Evolutionary conservation across 192 early-diverging fungal species (phyloP).

Genomic region (Backusella psychrophila): DNA sequence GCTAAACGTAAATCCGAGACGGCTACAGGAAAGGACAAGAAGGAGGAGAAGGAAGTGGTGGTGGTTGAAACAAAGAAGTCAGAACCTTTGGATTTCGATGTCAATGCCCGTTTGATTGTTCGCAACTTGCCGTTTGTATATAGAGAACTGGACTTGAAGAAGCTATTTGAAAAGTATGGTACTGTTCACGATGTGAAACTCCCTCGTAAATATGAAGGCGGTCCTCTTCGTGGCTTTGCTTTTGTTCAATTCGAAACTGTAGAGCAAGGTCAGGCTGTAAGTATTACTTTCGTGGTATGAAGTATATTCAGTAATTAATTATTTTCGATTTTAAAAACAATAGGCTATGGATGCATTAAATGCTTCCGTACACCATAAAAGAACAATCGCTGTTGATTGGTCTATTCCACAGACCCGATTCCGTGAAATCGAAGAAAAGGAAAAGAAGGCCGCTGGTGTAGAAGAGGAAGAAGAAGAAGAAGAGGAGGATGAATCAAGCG

Average conservation of each 20-base stretch:
- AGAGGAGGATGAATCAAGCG: constrained; percentile 31
- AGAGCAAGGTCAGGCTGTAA: constrained; percentile 60
- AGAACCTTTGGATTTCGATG: not conserved
- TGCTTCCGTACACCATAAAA: constrained; percentile 63
- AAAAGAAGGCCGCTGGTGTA: constrained; percentile 39
- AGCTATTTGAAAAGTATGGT: constrained; percentile 65
- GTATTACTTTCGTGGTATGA: not conserved
- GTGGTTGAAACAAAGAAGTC: not conserved
- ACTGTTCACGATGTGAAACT: constrained; percentile 69
- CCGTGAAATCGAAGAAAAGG: constrained; percentile 49
- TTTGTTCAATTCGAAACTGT: constrained; percentile 84
- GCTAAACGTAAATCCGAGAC: constrained; percentile 58
- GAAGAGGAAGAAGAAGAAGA: constrained; percentile 34
- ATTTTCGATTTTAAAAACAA: not conserved
- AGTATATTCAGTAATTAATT: not conserved
- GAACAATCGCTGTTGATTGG: constrained; percentile 84
- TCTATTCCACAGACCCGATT: constrained; percentile 75
- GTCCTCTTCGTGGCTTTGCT: constrained; percentile 83
- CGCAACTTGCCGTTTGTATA: constrained; percentile 83
- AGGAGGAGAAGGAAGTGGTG: not conserved
- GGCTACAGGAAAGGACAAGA: not conserved
- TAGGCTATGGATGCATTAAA: constrained; percentile 71
- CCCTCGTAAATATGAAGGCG: constrained; percentile 71
- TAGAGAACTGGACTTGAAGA: constrained; percentile 63
- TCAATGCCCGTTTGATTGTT: constrained; percentile 72